Conservation (phyloP, 2,329 filamentous ascomycete species). For the Colletotrichum melonis region DNA sequence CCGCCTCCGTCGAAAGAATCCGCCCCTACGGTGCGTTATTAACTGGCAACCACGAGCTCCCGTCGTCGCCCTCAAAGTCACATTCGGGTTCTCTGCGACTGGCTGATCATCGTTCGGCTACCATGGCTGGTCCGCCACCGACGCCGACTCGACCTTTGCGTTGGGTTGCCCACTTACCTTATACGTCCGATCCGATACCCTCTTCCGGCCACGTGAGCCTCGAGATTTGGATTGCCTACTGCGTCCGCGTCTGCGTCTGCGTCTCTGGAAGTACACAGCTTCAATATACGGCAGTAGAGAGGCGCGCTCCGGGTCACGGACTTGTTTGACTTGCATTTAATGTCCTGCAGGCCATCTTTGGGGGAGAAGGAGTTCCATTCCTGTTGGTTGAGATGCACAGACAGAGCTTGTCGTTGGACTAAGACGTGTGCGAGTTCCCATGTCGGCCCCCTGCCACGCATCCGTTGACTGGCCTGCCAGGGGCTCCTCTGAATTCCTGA, state of each 20-base stretch:
- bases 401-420: slow-evolving; percentile 31
- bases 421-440: slow-evolving; percentile 29
- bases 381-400: slow-evolving; percentile 35
- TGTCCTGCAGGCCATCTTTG: slow-evolving; percentile 27
- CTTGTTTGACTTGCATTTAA: slow-evolving; percentile 32
- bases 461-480: slow-evolving; percentile 12
- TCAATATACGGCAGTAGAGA: neutral
- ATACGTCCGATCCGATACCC: slow-evolving; percentile 27
- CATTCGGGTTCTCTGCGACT: slow-evolving; percentile 8
- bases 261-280: neutral
- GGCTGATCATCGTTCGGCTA: slow-evolving; percentile 22
- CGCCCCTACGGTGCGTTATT: slow-evolving; percentile 23
- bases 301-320: slow-evolving; percentile 15
- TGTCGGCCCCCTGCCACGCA: slow-evolving; percentile 17
- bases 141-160: slow-evolving; percentile 10
- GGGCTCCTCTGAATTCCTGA: slow-evolving; percentile 29
- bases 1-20: slow-evolving; percentile 1
- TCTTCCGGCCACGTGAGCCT: slow-evolving; percentile 27
- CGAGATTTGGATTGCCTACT: slow-evolving; percentile 1
- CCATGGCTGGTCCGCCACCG: slow-evolving; percentile 17
- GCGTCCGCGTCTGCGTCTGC: neutral
- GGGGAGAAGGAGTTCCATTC: slow-evolving; percentile 26
- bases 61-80: slow-evolving; percentile 6
- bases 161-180: slow-evolving; percentile 29
- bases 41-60: slow-evolving; percentile 11